Base-by-base conservation (phyloP, 2,329 filamentous ascomycete species). In the Akanthomyces lecanii region DNA sequence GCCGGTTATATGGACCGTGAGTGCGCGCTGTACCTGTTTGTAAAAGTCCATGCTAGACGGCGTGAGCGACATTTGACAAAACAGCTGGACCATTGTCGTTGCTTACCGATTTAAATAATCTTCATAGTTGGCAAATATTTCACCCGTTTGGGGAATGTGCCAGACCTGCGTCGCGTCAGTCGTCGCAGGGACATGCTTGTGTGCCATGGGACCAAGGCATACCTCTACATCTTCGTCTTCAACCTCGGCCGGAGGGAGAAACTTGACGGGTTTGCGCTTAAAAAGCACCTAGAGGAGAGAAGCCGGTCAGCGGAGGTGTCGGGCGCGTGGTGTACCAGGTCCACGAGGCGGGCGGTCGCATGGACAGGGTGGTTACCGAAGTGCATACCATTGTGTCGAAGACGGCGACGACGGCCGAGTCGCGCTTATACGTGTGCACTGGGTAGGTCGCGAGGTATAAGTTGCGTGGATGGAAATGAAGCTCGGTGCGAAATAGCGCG, bases 201-300 rank as follows among this genome's bases (percentile, higher is more conserved):
- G 55, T 50, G 52, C 62, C 33, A 44, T 16, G 61, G 61, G 64
- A 47, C 51, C 58, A 63, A 61, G 64, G 73, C 83, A 70, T 82
- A 94, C 93, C 85, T 98, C 92, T 69, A 85, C 83, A 71, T 90
- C 87, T 68, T 96, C 91, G 80, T 95, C 88, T 69, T 92, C 83
- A 68, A 94, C 85, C 59, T 84, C 80, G 25, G 90, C 89, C 54
- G 83, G 82, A 56, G 89, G 84, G 68, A 93, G 81, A 74, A 92
- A 90, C 78, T 91, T 88, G 72, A 98, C 92, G 63, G 93, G 93
- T 78, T 98, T 98, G 71, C 95, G 87, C 81, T 98, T 98, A 78
- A 91, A 97, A 67, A 97, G 84, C 70, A 99, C 94, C 94, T 98
- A 64, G 58, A 65, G 47, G 69, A 69, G 7, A 14, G 28, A 8